These are phyloP conservation scores for Tolypocladium pustulatum DNA, from an alignment of 2,329 filamentous ascomycete species.

Conservation along the genomic window DNA sequence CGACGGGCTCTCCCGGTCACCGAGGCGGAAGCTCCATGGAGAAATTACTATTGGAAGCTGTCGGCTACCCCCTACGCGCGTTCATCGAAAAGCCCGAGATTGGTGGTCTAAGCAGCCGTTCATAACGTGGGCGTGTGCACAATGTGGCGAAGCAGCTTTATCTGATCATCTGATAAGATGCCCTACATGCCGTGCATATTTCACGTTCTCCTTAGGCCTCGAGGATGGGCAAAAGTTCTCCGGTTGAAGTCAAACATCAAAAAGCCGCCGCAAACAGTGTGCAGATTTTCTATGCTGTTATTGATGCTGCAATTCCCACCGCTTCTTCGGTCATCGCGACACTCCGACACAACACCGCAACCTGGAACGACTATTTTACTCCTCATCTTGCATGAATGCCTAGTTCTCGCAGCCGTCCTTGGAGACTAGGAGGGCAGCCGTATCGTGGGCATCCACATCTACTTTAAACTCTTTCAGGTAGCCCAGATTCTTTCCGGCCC, in stretches of 20 bases:
- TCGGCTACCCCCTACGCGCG: too few species aligned
- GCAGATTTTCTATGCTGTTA: too few species aligned
- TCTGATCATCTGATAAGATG: constrained; percentile 1
- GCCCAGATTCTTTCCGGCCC: constrained; percentile 31
- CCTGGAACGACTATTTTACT: too few species aligned
- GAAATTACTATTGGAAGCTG: not conserved
- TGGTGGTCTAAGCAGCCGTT: not conserved
- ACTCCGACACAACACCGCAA: too few species aligned
- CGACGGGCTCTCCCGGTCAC: not conserved
- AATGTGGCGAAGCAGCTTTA: not conserved
- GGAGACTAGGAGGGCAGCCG: constrained; percentile 14
- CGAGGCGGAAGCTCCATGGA: not conserved
- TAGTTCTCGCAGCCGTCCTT: not conserved
- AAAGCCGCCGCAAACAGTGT: too few species aligned
- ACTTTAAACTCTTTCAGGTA: constrained; percentile 17
- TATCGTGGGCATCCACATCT: constrained; percentile 24
- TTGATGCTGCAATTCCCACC: too few species aligned
- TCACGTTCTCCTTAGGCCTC: not conserved
- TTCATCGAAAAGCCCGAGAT: not conserved
- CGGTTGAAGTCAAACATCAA: too few species aligned
- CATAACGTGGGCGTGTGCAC: not conserved
- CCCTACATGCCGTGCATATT: not conserved
- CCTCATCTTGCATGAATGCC: too few species aligned
- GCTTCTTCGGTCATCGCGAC: too few species aligned
- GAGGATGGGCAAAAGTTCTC: not conserved